These are phyloP conservation scores for Candida sojae DNA, from an alignment of 1,139 yeast genomes.

Conservation along the genomic window DNA sequence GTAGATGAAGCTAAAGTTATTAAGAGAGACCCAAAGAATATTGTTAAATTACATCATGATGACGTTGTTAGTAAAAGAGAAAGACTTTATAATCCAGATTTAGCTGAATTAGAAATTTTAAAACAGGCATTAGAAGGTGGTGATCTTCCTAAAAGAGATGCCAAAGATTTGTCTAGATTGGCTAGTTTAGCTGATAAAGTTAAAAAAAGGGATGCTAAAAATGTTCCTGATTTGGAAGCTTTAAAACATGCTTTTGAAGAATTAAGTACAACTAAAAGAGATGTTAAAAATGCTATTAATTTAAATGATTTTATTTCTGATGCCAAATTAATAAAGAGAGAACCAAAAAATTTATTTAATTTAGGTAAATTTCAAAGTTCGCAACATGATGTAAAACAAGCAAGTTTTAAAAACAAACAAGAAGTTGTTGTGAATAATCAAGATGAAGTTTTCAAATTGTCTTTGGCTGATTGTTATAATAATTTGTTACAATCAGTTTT, in stretches of 20 bases:
- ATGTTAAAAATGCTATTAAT: slow-evolving; percentile 25
- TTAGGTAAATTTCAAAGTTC: slow-evolving; percentile 11
- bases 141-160: slow-evolving; percentile 18
- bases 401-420: slow-evolving; percentile 4
- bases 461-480: slow-evolving; percentile 14
- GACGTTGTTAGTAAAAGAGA: slow-evolving; percentile 5
- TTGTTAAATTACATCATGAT: slow-evolving; percentile 9
- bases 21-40: slow-evolving; percentile 19
- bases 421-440: slow-evolving; percentile 6
- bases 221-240: slow-evolving; percentile 17
- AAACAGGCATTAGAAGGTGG: slow-evolving; percentile 5
- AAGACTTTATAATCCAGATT: background rate
- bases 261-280: slow-evolving; percentile 13
- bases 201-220: slow-evolving; percentile 21
- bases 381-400: slow-evolving; percentile 6
- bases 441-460: slow-evolving; percentile 8
- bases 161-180: slow-evolving; percentile 20
- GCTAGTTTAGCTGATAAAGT: background rate
- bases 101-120: slow-evolving; percentile 15
- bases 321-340: slow-evolving; percentile 15
- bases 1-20: too few relatives aligned
- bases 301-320: slow-evolving; percentile 14
- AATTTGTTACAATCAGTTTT: slow-evolving; percentile 34
- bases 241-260: slow-evolving; percentile 5
- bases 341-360: slow-evolving; percentile 21